Conservation (phyloP, 257 asterid genomes). For the Scutellaria baicalensis region DNA sequence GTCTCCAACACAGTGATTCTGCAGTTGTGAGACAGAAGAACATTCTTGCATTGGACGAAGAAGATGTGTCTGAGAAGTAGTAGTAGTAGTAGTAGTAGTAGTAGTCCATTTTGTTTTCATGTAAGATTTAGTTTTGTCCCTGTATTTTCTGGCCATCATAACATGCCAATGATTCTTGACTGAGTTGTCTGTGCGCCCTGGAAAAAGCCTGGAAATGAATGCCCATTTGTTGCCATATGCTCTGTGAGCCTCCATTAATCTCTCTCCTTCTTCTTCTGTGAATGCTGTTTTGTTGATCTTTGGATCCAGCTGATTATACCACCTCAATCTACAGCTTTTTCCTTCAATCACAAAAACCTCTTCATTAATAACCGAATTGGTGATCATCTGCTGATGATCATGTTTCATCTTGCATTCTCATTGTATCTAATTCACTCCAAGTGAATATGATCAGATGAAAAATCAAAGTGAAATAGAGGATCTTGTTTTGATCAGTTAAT, state of each 20-base stretch:
- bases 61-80: too few species aligned
- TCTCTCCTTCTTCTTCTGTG: constrained; percentile 40
- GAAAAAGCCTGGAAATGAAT: constrained; percentile 34
- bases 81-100: background rate
- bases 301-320: constrained; percentile 54
- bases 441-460: too few species aligned
- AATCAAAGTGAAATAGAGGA: too few species aligned
- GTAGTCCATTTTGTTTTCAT: constrained; percentile 4
- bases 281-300: constrained; percentile 36
- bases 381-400: too few species aligned
- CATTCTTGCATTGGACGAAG: background rate
- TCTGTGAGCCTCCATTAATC: constrained; percentile 33
- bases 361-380: background rate
- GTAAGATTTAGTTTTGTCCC: constrained; percentile 25
- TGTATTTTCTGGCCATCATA: constrained; percentile 33
- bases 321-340: constrained; percentile 54
- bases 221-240: constrained; percentile 48
- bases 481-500: too few species aligned
- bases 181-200: constrained; percentile 51
- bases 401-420: too few species aligned
- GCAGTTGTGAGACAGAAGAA: background rate
- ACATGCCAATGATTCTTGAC: constrained; percentile 60
- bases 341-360: constrained; percentile 10
- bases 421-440: too few species aligned
- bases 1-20: background rate